Percentiles rank a stretch among this genome's conserved stretches.
Evolutionary conservation across 495 filamentous ascomycete species (phyloP).

Genomic region (Tuber microsphaerosporum): DNA sequence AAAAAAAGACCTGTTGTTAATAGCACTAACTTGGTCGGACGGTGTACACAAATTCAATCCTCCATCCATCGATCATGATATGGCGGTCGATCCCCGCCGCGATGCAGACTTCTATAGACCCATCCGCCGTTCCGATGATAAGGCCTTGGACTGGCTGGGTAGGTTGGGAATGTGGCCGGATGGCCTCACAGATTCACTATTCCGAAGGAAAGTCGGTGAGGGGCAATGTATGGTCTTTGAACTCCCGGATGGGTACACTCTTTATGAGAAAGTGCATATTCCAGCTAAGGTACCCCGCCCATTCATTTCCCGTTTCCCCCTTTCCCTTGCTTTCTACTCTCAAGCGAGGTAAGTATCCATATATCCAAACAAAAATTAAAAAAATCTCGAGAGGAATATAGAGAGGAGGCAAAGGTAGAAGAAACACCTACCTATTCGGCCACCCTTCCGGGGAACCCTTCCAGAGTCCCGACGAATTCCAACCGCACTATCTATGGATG

Average conservation of each 20-base stretch:
- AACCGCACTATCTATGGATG: constrained; percentile 45
- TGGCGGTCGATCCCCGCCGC: not conserved
- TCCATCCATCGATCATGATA: not conserved
- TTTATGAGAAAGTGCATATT: not conserved
- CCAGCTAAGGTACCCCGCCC: not conserved
- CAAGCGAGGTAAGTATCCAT: not conserved
- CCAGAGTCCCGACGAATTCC: constrained; percentile 54
- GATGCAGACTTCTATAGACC: not conserved
- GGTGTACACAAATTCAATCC: not conserved
- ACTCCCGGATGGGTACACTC: not conserved
- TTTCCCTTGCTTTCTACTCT: no score
- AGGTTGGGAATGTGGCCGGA: not conserved
- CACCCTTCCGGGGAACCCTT: constrained; percentile 54
- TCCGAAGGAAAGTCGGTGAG: not conserved
- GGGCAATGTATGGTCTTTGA: not conserved
- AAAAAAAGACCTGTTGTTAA: not conserved
- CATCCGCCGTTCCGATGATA: not conserved
- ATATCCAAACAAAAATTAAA: not conserved
- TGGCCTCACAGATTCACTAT: not conserved
- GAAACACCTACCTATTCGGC: constrained; percentile 57
- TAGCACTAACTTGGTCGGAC: not conserved
- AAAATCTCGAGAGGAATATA: not conserved
- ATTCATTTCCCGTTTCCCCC: not conserved
- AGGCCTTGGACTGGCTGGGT: not conserved
- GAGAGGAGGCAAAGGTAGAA: not conserved